A percentile compares a stretch with the other conserved stretches of the same genome.
phyloP scores from a whole-genome alignment of 2,329 filamentous ascomycete species.

The Scorias spongiosa region DNA sequence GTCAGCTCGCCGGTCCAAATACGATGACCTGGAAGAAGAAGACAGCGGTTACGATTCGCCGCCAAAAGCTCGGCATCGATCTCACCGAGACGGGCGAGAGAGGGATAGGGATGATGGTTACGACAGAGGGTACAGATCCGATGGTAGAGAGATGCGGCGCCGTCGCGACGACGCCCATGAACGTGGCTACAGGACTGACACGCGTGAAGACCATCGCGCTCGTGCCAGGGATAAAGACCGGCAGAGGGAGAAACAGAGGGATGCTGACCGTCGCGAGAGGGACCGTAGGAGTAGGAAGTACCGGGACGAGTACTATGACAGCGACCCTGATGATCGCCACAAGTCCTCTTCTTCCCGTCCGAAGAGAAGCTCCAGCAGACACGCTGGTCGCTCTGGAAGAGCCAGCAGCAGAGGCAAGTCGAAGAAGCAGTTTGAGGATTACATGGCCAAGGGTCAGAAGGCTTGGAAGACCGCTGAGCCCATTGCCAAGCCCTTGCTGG shows the following conservation, averaged over 20 bases:
- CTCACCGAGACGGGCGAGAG: slow-evolving; percentile 4
- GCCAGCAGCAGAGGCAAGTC: slow-evolving; percentile 1
- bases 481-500: slow-evolving; percentile 16
- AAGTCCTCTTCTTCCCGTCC: neutral
- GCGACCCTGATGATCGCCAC: neutral
- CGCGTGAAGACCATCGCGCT: slow-evolving; percentile 7
- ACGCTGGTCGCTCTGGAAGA: neutral
- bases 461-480: slow-evolving; percentile 17
- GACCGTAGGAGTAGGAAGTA: neutral
- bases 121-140: slow-evolving; percentile 17
- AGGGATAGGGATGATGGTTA: neutral
- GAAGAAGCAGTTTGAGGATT: slow-evolving; percentile 6
- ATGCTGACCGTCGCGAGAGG: neutral
- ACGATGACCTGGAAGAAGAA: slow-evolving; percentile 2
- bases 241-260: neutral
- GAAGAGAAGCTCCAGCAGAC: neutral
- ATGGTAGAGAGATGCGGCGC: slow-evolving; percentile 8
- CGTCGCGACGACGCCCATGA: slow-evolving; percentile 1
- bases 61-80: slow-evolving; percentile 1
- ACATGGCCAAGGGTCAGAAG: slow-evolving; percentile 16
- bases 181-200: slow-evolving; percentile 9
- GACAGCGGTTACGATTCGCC: slow-evolving; percentile 2
- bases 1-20: neutral
- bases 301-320: neutral
- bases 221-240: slow-evolving; percentile 1